Conservation (phyloP, 345 rosid genomes). For the Stellera chamaejasme region DNA sequence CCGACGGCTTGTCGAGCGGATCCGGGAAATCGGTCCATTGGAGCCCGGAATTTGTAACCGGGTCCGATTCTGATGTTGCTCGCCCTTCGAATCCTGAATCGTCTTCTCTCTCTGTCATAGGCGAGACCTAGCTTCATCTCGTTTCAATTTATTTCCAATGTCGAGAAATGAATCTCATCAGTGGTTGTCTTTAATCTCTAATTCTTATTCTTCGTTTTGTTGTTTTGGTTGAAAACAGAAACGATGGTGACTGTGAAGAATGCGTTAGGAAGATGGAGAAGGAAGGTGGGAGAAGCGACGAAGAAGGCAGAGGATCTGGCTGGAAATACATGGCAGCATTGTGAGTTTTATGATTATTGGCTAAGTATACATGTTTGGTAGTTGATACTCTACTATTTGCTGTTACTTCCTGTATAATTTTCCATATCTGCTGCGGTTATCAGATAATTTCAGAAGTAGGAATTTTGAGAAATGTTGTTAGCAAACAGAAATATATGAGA, state of each 20-base stretch:
- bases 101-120: constrained; percentile 41
- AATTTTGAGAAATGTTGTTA: too few relatives aligned
- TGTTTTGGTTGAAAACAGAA: too few relatives aligned
- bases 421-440: too few relatives aligned
- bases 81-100: constrained; percentile 28
- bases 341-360: constrained; percentile 10
- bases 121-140: constrained; percentile 12
- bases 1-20: constrained; percentile 20
- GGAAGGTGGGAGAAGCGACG: constrained; percentile 32
- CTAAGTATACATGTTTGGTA: too few relatives aligned
- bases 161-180: neutral
- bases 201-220: neutral
- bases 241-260: constrained; percentile 24
- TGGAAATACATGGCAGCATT: constrained; percentile 33
- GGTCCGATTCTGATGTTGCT: constrained; percentile 48
- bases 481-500: too few relatives aligned
- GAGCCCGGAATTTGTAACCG: constrained; percentile 65
- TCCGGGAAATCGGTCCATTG: constrained; percentile 60
- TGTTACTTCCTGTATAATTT: too few relatives aligned
- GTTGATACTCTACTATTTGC: too few relatives aligned
- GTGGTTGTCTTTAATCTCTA: neutral
- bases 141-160: neutral
- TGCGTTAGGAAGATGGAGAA: constrained; percentile 36
- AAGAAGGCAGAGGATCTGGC: constrained; percentile 42
- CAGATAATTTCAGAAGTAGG: too few relatives aligned